phyloP scores from a whole-genome alignment of 306 rosid species.

The Vicia sativa region DNA sequence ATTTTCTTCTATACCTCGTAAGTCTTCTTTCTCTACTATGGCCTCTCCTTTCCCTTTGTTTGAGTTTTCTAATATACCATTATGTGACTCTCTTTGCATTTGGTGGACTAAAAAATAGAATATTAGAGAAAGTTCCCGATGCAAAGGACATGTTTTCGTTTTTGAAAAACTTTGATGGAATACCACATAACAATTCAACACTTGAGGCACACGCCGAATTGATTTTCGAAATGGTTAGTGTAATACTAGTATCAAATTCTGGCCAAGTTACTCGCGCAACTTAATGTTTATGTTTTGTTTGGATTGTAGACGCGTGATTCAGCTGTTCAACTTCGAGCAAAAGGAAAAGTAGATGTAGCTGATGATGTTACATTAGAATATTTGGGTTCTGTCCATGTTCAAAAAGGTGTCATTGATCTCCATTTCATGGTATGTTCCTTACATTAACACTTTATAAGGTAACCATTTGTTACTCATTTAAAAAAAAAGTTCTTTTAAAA shows the following conservation, averaged over 20 bases:
- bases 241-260: neutral
- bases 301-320: constrained; percentile 18
- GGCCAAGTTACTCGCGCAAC: too few relatives aligned
- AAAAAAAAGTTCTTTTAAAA: neutral
- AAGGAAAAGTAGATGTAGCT: constrained; percentile 11
- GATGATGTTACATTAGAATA: constrained; percentile 9
- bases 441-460: neutral
- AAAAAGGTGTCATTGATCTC: constrained; percentile 30
- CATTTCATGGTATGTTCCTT: constrained; percentile 35
- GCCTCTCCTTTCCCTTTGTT: neutral
- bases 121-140: constrained; percentile 41
- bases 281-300: neutral
- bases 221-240: constrained; percentile 44
- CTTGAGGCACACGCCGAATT: constrained; percentile 37
- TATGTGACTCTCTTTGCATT: neutral
- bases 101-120: constrained; percentile 28
- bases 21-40: neutral
- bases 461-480: neutral
- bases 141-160: constrained; percentile 43
- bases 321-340: constrained; percentile 37
- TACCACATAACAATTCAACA: constrained; percentile 36
- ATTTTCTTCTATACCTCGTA: constrained; percentile 37
- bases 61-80: neutral
- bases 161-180: constrained; percentile 33
- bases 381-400: constrained; percentile 35